Percentiles rank a stretch among this genome's conserved stretches.
Evolutionary conservation across 2,329 filamentous ascomycete genomes (phyloP).

Genomic region (Aspergillus arachidicola): DNA sequence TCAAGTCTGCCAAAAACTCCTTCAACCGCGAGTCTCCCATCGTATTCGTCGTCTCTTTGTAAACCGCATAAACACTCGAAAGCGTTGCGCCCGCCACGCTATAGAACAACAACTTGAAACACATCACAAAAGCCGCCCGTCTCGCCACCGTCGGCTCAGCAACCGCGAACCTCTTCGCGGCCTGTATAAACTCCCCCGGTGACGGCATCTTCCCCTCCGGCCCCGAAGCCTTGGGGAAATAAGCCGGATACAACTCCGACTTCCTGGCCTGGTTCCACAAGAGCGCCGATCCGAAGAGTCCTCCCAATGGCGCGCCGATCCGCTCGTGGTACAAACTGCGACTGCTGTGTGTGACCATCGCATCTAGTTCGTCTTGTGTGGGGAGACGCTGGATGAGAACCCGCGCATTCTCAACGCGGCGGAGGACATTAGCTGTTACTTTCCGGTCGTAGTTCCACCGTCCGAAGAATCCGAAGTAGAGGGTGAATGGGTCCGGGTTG

Average conservation of each 20-base stretch:
- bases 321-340: constrained; percentile 24
- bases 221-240: neutral
- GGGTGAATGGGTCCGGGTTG: constrained; percentile 28
- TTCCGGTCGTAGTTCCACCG: constrained; percentile 21
- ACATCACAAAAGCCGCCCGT: neutral
- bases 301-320: constrained; percentile 23
- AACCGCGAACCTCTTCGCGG: constrained; percentile 7
- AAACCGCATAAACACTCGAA: constrained; percentile 15
- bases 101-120: constrained; percentile 22
- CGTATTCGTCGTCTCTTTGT: constrained; percentile 12
- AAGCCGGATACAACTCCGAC: constrained; percentile 8
- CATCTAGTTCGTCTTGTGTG: constrained; percentile 40
- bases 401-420: constrained; percentile 25
- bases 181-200: neutral
- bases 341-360: constrained; percentile 27
- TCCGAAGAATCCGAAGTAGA: constrained; percentile 33
- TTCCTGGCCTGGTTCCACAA: constrained; percentile 17
- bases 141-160: constrained; percentile 12
- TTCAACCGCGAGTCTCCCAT: constrained; percentile 29
- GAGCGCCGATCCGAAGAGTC: constrained; percentile 11
- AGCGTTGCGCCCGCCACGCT: constrained; percentile 7
- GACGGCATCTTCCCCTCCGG: neutral
- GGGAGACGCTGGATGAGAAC: constrained; percentile 28
- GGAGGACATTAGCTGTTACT: constrained; percentile 4
- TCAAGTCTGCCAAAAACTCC: constrained; percentile 24